These are phyloP conservation scores for Jackrogersella multiformis DNA, from an alignment of 495 filamentous ascomycete genomes.

Conservation along the genomic window DNA sequence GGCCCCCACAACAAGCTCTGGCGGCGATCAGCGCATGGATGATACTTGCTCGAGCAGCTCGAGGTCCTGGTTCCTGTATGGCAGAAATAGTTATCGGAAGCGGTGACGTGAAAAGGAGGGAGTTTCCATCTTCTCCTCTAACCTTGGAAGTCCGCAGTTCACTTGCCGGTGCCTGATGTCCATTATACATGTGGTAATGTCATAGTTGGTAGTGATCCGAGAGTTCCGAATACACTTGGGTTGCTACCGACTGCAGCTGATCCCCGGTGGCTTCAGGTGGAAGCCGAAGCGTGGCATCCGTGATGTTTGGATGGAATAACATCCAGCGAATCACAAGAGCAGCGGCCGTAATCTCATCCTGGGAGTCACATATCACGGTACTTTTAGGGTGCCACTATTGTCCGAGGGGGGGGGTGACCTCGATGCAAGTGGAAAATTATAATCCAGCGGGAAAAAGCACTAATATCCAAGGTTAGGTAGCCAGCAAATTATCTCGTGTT, in stretches of 20 bases:
- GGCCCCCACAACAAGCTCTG: slow-evolving; percentile 21
- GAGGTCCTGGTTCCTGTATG: neutral
- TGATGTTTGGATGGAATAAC: slow-evolving; percentile 20
- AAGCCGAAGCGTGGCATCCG: slow-evolving; percentile 32
- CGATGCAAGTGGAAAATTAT: slow-evolving; percentile 15
- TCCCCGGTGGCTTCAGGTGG: slow-evolving; percentile 27
- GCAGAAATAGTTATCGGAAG: neutral
- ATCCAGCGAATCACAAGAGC: slow-evolving; percentile 26
- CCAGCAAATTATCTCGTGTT: slow-evolving; percentile 9
- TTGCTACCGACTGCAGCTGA: slow-evolving; percentile 27
- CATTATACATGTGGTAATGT: slow-evolving; percentile 22
- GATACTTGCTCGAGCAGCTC: neutral
- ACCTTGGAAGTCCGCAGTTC: slow-evolving; percentile 7
- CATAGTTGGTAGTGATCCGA: slow-evolving; percentile 25
- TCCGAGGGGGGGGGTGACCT: slow-evolving; percentile 26
- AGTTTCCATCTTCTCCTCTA: neutral
- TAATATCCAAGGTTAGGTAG: neutral
- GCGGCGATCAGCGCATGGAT: slow-evolving; percentile 23
- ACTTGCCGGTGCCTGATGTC: slow-evolving; percentile 19
- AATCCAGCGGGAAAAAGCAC: slow-evolving; percentile 18
- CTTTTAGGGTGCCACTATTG: slow-evolving; percentile 11
- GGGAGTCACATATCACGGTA: slow-evolving; percentile 19
- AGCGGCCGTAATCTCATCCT: slow-evolving; percentile 16
- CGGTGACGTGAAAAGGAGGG: neutral
- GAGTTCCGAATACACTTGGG: slow-evolving; percentile 26